Evolutionary conservation across 345 rosid species (phyloP), one percentile per base, ranked within the genome.

Genomic region (Sisymbrium altissimum): DNA sequence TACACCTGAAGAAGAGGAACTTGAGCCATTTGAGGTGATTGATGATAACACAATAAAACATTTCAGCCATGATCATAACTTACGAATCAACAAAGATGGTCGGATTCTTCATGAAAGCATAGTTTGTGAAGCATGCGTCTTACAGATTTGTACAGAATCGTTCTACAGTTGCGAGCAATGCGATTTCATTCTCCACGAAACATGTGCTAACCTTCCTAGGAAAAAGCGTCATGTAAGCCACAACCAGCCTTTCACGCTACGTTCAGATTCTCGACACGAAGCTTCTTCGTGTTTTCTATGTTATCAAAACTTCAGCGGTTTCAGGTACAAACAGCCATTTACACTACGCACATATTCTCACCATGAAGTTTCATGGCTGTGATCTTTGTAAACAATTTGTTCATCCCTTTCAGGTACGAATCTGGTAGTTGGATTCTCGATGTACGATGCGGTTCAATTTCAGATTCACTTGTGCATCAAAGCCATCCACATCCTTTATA

Each of bases 401-500:
- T n/a, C n/a, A n/a, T n/a, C n/a, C n/a, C n/a, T n/a, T 59, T 58
- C 27, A 35, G 25, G 38, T 70, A 70, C 36, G 9, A 3, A 7
- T 13, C 46, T 25, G 52, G n/a, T 14, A 9, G 15, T 6, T 2
- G 10, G 66, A 6, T 0, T 18, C 0, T 68, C 10, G 76, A 72
- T 40, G 45, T 63, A 43, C 70, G 27, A 9, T 72, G 76, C 5
- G 33, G 3, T 41, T 30, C 76, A 6, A 2, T 41, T 29, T 30
- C 36, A 15, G 75, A 71, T 0, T 0, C 59, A 18, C 0, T 71
- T n/a, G 38, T 0, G 25, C 76, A 63, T 12, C 7, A 9, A 38
- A 50, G 62, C 67, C 76, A 63, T 72, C 62, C 0, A 29, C 70
- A 72, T 72, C 55, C 54, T 72, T 33, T 72, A 9, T 54, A 52